These are phyloP conservation scores for Hyaloscypha hepaticicola DNA, from an alignment of 495 filamentous ascomycete species.

Conservation along the genomic window DNA sequence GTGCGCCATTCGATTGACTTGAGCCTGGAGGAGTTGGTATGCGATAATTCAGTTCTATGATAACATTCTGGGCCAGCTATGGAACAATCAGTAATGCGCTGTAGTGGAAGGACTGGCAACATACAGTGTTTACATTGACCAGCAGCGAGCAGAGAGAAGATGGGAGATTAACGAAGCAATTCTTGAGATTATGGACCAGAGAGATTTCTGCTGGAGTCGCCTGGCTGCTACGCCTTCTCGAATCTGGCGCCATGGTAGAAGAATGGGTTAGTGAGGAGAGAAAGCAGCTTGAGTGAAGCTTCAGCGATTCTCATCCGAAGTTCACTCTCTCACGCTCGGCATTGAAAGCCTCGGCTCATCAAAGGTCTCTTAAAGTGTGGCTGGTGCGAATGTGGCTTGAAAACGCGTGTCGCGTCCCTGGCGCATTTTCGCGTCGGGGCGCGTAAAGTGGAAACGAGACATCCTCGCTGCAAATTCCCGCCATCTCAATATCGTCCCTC, in stretches of 20 bases:
- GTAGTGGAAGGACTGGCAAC: constrained; percentile 29
- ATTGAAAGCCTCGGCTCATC: not conserved
- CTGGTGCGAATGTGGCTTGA: not conserved
- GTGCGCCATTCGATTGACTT: constrained; percentile 40
- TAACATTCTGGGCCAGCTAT: constrained; percentile 89
- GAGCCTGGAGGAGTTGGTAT: constrained; percentile 36
- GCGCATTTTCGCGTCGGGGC: constrained; percentile 1
- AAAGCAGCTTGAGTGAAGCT: constrained; percentile 1
- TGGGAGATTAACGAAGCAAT: constrained; percentile 91
- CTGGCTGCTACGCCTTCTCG: constrained; percentile 35
- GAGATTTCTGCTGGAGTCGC: constrained; percentile 73
- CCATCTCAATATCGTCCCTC: not conserved
- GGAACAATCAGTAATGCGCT: constrained; percentile 3
- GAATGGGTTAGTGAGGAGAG: not conserved
- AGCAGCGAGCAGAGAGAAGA: constrained; percentile 78
- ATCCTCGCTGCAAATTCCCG: constrained; percentile 6
- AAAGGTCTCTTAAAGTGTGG: not conserved
- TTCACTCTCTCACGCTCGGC: constrained; percentile 1
- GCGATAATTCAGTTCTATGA: constrained; percentile 81
- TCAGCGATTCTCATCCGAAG: not conserved
- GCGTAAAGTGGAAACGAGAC: constrained; percentile 1
- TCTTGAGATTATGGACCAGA: constrained; percentile 80
- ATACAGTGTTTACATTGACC: constrained; percentile 82
- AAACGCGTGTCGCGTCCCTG: constrained; percentile 7
- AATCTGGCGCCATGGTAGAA: constrained; percentile 23